These are phyloP conservation scores for Penicillium polonicum DNA, from an alignment of 2,329 filamentous ascomycete genomes.

Conservation along the genomic window DNA sequence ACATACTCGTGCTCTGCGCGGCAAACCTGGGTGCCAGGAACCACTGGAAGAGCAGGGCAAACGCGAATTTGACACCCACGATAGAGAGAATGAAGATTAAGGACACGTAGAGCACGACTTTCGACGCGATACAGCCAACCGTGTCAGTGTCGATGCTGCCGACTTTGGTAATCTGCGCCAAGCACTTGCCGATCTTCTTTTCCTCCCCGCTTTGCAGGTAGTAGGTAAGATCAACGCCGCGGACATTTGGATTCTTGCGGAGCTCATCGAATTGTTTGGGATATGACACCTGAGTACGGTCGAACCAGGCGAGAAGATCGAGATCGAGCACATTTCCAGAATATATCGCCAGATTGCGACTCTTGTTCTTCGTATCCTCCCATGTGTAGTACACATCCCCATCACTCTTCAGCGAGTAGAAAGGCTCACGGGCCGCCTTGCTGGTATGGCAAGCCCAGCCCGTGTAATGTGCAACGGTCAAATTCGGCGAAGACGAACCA, in stretches of 20 bases:
- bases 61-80: slow-evolving; percentile 78
- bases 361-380: slow-evolving; percentile 86
- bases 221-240: slow-evolving; percentile 84
- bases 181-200: slow-evolving; percentile 79
- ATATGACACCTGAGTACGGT: slow-evolving; percentile 72
- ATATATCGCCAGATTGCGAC: slow-evolving; percentile 89
- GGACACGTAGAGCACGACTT: slow-evolving; percentile 93
- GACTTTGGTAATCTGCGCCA: slow-evolving; percentile 92
- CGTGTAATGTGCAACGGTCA: slow-evolving; percentile 70
- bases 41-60: slow-evolving; percentile 94
- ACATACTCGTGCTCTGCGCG: slow-evolving; percentile 79
- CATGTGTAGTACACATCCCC: slow-evolving; percentile 96
- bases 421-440: slow-evolving; percentile 63
- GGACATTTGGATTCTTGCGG: slow-evolving; percentile 67
- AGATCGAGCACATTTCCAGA: slow-evolving; percentile 91
- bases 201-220: slow-evolving; percentile 76
- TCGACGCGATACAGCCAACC: slow-evolving; percentile 94
- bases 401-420: slow-evolving; percentile 68
- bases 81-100: slow-evolving; percentile 89
- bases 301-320: slow-evolving; percentile 86
- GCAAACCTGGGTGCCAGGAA: slow-evolving; percentile 86
- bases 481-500: slow-evolving; percentile 75
- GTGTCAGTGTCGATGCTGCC: slow-evolving; percentile 94
- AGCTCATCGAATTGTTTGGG: slow-evolving; percentile 78
- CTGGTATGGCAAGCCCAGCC: slow-evolving; percentile 91